Evolutionary conservation across 306 rosid species (phyloP), one percentile per base, ranked within the genome.

Genomic region (Canavalia ensiformis): DNA sequence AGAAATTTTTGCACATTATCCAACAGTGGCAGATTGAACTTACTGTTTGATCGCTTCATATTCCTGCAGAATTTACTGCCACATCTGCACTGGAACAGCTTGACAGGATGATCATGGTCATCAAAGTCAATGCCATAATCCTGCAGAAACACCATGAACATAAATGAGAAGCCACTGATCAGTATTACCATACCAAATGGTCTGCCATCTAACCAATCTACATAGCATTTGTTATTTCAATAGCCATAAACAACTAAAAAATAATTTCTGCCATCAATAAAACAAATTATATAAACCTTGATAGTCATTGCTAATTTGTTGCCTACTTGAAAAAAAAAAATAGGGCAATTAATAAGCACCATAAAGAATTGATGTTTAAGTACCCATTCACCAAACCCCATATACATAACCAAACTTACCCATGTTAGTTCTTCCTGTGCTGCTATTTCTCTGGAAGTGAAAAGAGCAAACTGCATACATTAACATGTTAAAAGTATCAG

Each of bases 1-100:
- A 28, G 29, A 44, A 42, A 75, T 7, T 34, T 54, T 34, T 54
- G 52, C 39, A 29, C 47, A 67, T 52, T 64, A 30, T 49, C 4
- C 31, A 79, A 8, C 45, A n/a, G 31, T 10, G n/a, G 62, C 39
- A 75, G 13, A 72, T 52, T 72, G 68, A 75, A 86, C 97, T 85
- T 89, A 90, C 97, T 88, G 57, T 63, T 88, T 41, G 83, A 65
- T 12, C 98, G 90, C 88, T 87, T 90, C 89, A 89, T 90, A 79
- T 88, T 86, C 89, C 98, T 85, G 87, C 98, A 95, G 89, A 93
- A 93, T 81, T 87, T 89, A 83, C 99, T 95, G 83, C 97, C 96
- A 88, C 99, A 95, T 82, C 34, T 86, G 84, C 98, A 95, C 51
- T 72, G 82, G 74, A 93, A 93, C 31, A 84, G 78, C 88, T 87